Base-by-base conservation (phyloP, 768 basidiomycete genomes). In the Amanita phalloides region DNA sequence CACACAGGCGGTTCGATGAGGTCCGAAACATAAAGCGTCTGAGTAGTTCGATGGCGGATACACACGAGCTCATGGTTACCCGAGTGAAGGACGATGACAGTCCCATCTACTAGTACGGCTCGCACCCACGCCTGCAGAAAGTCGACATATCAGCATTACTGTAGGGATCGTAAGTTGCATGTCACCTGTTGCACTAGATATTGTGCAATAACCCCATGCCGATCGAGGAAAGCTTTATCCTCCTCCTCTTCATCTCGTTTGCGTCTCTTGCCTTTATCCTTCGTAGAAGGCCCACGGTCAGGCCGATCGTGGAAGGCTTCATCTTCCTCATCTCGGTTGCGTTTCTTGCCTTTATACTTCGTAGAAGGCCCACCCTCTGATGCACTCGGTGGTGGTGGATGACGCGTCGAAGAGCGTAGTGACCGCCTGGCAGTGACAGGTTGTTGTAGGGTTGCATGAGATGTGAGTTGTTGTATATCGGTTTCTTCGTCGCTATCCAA, bases 91-190 rank as follows among this genome's bases (percentile, higher is more conserved):
- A 17, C 17, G 17, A 17, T 17, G 17, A 17, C 17, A 17, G 17
- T 17, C 17, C 17, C 17, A 17, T 17, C 17, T 17, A 17, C 17
- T 17, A 17, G 17, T 17, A 17, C 1, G 17, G 17, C 17, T 17
- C 57, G 51, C 30, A 56, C 50, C 59, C 59, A 59, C 17, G 54
- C 56, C 59, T 60, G 45, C 21, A 17, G 21, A 48, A 54, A 53
- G 35, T 56, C 13, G 23, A 53, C 17, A 49, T 23, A 17, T 17
- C 17, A 17, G 17, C 17, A 17, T 17, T 17, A 17, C 17, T 17
- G 17, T 17, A 17, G 17, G 17, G 17, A 17, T 17, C 1, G 17
- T 17, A 17, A 17, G 17, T 17, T 17, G 17, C 17, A 17, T 17
- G 17, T 17, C 17, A 17, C 17, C 17, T 17, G 17, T 17, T 17